Conservation (phyloP, 2,329 filamentous ascomycete species). For the Penicillium sp. region DNA sequence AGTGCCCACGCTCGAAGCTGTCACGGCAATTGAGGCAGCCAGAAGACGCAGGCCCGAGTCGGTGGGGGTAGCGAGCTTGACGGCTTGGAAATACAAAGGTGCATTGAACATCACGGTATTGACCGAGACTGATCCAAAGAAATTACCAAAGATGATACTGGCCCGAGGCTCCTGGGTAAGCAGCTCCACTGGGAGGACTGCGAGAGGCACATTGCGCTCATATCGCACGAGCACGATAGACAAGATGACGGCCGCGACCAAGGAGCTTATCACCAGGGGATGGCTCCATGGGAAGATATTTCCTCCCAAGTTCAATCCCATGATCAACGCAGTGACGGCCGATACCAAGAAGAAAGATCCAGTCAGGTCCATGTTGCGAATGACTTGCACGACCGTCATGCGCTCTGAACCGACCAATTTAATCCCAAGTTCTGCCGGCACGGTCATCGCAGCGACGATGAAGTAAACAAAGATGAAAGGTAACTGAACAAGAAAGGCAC, state of each 20-base stretch:
- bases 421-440: slow-evolving; percentile 51
- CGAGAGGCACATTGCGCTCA: slow-evolving; percentile 49
- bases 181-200: slow-evolving; percentile 56
- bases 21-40: slow-evolving; percentile 62
- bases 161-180: slow-evolving; percentile 53
- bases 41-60: slow-evolving; percentile 73
- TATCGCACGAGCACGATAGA: slow-evolving; percentile 47
- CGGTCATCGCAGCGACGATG: slow-evolving; percentile 49
- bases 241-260: slow-evolving; percentile 47
- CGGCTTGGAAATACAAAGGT: slow-evolving; percentile 76
- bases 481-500: slow-evolving; percentile 54
- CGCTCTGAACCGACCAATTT: slow-evolving; percentile 48
- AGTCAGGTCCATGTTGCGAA: slow-evolving; percentile 55
- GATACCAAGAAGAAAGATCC: slow-evolving; percentile 54
- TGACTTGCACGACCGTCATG: slow-evolving; percentile 46
- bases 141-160: slow-evolving; percentile 56
- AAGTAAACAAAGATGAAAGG: slow-evolving; percentile 53
- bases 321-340: slow-evolving; percentile 53
- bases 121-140: slow-evolving; percentile 54
- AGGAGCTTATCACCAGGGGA: slow-evolving; percentile 53
- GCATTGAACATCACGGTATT: slow-evolving; percentile 69
- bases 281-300: slow-evolving; percentile 57
- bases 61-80: slow-evolving; percentile 70
- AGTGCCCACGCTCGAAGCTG: slow-evolving; percentile 59
- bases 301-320: slow-evolving; percentile 58